A percentile compares a stretch with the other conserved stretches of the same genome.
phyloP scores from a whole-genome alignment of 176 grass and related monocot species.

The Musa itinerans region DNA sequence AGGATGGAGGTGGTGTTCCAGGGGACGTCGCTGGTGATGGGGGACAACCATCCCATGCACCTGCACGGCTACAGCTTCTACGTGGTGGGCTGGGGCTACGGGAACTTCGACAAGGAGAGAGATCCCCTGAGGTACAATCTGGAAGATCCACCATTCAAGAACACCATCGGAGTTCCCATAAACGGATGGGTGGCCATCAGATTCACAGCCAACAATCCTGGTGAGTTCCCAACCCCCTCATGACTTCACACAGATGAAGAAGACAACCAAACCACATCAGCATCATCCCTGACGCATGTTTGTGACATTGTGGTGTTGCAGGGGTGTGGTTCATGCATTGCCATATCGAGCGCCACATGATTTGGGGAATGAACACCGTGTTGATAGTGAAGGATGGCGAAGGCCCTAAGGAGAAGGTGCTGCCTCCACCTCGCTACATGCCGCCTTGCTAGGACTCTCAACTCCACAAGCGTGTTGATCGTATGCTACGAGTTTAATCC shows the following conservation, averaged over 20 bases:
- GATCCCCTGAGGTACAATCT: slow-evolving; percentile 46
- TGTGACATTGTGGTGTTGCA: not conserved
- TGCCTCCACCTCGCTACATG: slow-evolving; percentile 4
- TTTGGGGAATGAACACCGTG: not conserved
- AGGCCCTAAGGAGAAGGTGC: not conserved
- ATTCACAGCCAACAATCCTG: slow-evolving; percentile 40
- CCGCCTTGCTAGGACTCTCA: not conserved
- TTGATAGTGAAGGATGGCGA: slow-evolving; percentile 3
- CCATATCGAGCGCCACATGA: slow-evolving; percentile 1
- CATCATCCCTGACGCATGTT: too few relatives aligned
- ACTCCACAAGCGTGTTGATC: too few relatives aligned
- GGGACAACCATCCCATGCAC: slow-evolving; percentile 66
- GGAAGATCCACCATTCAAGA: slow-evolving; percentile 30
- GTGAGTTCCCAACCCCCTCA: slow-evolving; percentile 8
- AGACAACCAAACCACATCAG: too few relatives aligned
- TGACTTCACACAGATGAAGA: too few relatives aligned
- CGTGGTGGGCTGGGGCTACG: slow-evolving; percentile 36
- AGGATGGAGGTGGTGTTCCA: slow-evolving; percentile 54
- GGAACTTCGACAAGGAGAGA: slow-evolving; percentile 37
- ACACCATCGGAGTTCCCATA: slow-evolving; percentile 34
- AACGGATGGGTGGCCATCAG: slow-evolving; percentile 35
- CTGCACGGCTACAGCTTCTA: slow-evolving; percentile 52
- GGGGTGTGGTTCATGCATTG: slow-evolving; percentile 5
- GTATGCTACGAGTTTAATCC: too few relatives aligned
- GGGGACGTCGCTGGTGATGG: slow-evolving; percentile 36